Percentiles rank a stretch among this genome's conserved stretches.
These are phyloP conservation scores for Ensete ventricosum DNA, from an alignment of 176 grass and related monocot species.

Conservation along the genomic window DNA sequence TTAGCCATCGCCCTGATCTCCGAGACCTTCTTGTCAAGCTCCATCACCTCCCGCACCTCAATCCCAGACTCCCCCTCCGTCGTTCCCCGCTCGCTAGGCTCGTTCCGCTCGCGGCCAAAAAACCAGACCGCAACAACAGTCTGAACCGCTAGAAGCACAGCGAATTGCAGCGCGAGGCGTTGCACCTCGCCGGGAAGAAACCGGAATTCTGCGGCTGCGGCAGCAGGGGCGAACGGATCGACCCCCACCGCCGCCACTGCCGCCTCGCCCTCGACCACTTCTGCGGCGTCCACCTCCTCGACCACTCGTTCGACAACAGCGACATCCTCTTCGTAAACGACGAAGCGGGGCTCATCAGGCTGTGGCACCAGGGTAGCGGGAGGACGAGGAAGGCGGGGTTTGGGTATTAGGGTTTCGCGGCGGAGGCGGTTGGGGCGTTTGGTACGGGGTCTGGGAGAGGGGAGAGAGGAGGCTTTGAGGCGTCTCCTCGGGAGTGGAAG, in stretches of 20 bases:
- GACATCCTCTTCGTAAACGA: background rate
- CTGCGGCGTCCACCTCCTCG: background rate
- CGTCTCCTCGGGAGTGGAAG: background rate
- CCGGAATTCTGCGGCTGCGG: background rate
- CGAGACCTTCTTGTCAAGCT: conserved; percentile 17
- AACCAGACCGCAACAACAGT: conserved; percentile 16
- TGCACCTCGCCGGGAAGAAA: conserved; percentile 1
- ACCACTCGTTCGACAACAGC: background rate
- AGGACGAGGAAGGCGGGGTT: background rate
- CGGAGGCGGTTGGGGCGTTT: conserved; percentile 32
- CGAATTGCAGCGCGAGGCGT: conserved; percentile 15
- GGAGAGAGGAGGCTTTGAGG: background rate
- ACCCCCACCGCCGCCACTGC: conserved; percentile 1
- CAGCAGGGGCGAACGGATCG: conserved; percentile 5
- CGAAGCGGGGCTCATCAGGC: background rate
- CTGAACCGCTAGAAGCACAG: conserved; percentile 14
- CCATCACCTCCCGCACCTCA: background rate
- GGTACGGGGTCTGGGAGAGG: conserved; percentile 18
- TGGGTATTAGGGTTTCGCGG: conserved; percentile 4
- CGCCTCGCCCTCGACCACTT: conserved; percentile 5
- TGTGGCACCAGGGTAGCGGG: background rate
- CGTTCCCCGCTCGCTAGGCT: background rate
- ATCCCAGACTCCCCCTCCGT: background rate
- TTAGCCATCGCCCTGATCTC: conserved; percentile 27
- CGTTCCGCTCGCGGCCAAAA: conserved; percentile 1